These are phyloP conservation scores for Talaromyces verruculosus DNA, from an alignment of 2,329 filamentous ascomycete genomes.

Conservation along the genomic window DNA sequence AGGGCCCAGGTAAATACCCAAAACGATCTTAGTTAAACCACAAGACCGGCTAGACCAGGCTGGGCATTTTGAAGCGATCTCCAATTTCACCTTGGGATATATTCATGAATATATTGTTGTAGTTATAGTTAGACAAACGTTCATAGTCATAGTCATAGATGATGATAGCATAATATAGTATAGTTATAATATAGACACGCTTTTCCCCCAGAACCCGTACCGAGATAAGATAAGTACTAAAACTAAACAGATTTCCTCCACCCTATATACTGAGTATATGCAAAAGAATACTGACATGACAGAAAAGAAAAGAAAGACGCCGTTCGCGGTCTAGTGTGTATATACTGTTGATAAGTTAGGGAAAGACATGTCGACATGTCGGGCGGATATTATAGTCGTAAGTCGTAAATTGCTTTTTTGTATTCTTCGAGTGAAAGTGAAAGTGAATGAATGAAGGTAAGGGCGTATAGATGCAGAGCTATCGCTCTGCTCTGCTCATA, in stretches of 20 bases:
- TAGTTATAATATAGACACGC: too few species aligned
- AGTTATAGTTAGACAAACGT: too few species aligned
- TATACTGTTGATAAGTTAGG: too few species aligned
- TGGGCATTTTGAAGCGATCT: slow-evolving; percentile 13
- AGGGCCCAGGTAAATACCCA: neutral
- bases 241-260: neutral
- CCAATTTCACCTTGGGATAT: too few species aligned
- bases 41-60: neutral
- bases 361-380: neutral
- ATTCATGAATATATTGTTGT: too few species aligned
- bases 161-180: too few species aligned
- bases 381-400: neutral
- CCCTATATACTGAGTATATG: neutral
- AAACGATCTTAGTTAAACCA: neutral
- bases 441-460: neutral
- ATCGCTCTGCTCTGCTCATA: neutral
- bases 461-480: neutral
- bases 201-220: too few species aligned
- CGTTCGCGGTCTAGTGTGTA: neutral
- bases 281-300: neutral
- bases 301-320: neutral
- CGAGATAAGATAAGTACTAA: too few species aligned
- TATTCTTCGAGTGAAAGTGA: neutral
- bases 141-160: too few species aligned
- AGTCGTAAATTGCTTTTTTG: slow-evolving; percentile 18